A percentile compares a stretch with the other conserved stretches of the same genome.
These are phyloP conservation scores for Tolypocladium guangdongense DNA, from an alignment of 2,329 filamentous ascomycete species.

Conservation along the genomic window DNA sequence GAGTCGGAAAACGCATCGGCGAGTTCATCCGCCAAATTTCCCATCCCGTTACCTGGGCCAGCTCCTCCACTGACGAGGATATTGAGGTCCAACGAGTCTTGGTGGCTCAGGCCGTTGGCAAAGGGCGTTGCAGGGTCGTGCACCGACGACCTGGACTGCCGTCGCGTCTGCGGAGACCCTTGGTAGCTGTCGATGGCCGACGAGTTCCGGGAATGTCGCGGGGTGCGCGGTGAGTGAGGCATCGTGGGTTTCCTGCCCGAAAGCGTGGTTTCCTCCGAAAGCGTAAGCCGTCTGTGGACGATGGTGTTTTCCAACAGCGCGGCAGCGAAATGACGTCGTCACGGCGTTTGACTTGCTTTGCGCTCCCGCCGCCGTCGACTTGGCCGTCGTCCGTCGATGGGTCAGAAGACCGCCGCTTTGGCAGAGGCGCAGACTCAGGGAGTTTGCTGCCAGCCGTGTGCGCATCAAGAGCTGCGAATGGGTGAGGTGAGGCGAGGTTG, in stretches of 20 bases:
- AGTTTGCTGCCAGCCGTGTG: not conserved
- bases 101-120: slow-evolving; percentile 36
- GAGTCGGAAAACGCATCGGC: slow-evolving; percentile 62
- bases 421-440: not conserved
- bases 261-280: not conserved
- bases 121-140: slow-evolving; percentile 39
- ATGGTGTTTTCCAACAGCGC: not conserved
- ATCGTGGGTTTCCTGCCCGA: slow-evolving; percentile 10
- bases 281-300: not conserved
- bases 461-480: not conserved
- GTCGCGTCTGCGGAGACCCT: slow-evolving; percentile 34
- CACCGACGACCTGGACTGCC: slow-evolving; percentile 39
- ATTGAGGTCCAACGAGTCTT: slow-evolving; percentile 35
- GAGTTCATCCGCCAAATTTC: slow-evolving; percentile 72
- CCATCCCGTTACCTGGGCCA: slow-evolving; percentile 46
- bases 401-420: not conserved
- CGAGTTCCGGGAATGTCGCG: slow-evolving; percentile 47
- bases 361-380: not conserved
- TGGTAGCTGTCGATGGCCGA: slow-evolving; percentile 41
- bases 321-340: not conserved
- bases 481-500: not conserved
- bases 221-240: slow-evolving; percentile 39
- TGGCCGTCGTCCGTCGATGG: not conserved
- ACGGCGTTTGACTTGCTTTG: not conserved
- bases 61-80: slow-evolving; percentile 31